Percentiles rank a stretch among this genome's conserved stretches.
Conservation (phyloP, 495 filamentous ascomycete species). For the Lasiosphaeriaceae sp. region DNA sequence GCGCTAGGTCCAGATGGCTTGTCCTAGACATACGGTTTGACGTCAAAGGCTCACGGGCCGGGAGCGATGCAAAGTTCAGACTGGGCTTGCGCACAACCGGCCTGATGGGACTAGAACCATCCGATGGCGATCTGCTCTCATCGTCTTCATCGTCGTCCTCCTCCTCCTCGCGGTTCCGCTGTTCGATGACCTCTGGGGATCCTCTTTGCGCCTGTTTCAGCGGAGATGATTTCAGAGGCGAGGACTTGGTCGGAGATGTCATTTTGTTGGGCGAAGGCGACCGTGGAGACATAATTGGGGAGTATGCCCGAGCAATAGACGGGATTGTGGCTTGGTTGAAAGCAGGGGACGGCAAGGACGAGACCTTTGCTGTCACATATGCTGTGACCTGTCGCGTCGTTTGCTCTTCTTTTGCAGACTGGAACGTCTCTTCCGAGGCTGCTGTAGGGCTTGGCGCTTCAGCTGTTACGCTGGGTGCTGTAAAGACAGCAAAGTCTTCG, state of each 20-base stretch:
- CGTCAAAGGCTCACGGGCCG: constrained; percentile 81
- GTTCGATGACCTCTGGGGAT: constrained; percentile 19
- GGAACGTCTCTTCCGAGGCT: constrained; percentile 44
- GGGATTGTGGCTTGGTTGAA: constrained; percentile 15
- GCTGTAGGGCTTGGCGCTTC: constrained; percentile 21
- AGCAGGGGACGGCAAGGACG: constrained; percentile 13
- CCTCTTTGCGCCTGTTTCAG: constrained; percentile 16
- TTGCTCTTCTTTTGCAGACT: constrained; percentile 62
- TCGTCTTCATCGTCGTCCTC: constrained; percentile 49
- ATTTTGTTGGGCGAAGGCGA: constrained; percentile 24
- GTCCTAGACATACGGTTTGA: constrained; percentile 70
- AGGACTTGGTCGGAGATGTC: constrained; percentile 17
- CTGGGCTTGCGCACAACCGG: constrained; percentile 81
- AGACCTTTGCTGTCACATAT: constrained; percentile 4
- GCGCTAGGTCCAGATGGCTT: constrained; percentile 71
- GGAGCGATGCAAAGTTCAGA: constrained; percentile 85
- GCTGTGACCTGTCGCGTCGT: constrained; percentile 21
- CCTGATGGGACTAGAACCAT: constrained; percentile 45
- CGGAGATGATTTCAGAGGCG: constrained; percentile 24
- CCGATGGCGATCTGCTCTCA: constrained; percentile 47
- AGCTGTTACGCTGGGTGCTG: constrained; percentile 5
- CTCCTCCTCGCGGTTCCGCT: constrained; percentile 16
- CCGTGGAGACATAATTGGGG: constrained; percentile 21
- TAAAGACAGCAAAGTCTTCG: constrained; percentile 14
- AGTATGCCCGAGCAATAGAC: constrained; percentile 5